Evolutionary conservation across 2,329 filamentous ascomycete genomes (phyloP), one percentile per base, ranked within the genome.

Genomic region (Fusarium sp.): DNA sequence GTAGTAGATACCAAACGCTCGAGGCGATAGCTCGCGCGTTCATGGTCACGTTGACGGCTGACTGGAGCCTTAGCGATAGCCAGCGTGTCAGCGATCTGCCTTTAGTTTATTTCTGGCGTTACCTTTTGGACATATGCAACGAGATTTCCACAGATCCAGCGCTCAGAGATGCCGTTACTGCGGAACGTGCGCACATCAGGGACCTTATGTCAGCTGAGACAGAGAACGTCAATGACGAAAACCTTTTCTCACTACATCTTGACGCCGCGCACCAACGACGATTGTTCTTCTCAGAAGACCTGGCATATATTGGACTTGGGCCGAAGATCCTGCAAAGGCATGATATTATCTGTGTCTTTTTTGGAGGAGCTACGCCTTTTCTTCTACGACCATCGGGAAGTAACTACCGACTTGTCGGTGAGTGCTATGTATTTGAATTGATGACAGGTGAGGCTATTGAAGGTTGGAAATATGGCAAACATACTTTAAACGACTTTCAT

Each of bases 401-500:
- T 4, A 11, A 7, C 1, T 38, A 38, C 34, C 34, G 18, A 4
- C 10, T 38, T 2, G 34, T 38, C 5, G 18, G 34, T 4, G 34
- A 38, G 6, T 38, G 34, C 1, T 38, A 38, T n/a, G 18, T 38
- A 7, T n/a, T 0, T n/a, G 18, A 11, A 3, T n/a, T 38, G 18
- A 38, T 38, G 34, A 11, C 5, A 2, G 34, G 34, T 3, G 18
- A 38, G 34, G 34, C 34, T 7, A 7, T 38, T 4, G 5, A 11
- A 11, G 18, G 4, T 2, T 38, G 18, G 34, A 1, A 38, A 0
- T 4, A 6, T 11, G 34, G 34, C 10, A 38, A 38, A 1, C 0
- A n/a, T 38, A n/a, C 9, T 10, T 1, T n/a, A 0, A 1, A 38
- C 2, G 2, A 7, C 0, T 38, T 38, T 2, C 6, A n/a, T 2